phyloP scores from a whole-genome alignment of 2,329 filamentous ascomycete genomes.

The Waltergamsia citrina region DNA sequence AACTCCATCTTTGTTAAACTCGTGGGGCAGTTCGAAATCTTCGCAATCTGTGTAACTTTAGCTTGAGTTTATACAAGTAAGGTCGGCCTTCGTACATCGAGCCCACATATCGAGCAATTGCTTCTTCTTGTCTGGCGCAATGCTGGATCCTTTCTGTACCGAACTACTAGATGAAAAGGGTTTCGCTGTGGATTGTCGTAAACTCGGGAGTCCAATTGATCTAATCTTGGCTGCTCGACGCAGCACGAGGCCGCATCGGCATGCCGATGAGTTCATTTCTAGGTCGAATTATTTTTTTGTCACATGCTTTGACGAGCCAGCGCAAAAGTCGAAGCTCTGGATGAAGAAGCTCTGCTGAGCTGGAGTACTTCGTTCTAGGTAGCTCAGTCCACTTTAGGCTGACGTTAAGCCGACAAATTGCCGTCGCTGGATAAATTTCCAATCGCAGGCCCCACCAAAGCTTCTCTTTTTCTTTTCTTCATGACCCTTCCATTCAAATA shows the following conservation, averaged over 20 bases:
- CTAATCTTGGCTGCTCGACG: slow-evolving; percentile 12
- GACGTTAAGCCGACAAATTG: slow-evolving; percentile 6
- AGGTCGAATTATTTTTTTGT: background rate
- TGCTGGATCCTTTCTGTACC: no score
- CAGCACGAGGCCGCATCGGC: slow-evolving; percentile 12
- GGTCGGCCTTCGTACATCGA: slow-evolving; percentile 1
- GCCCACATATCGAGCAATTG: slow-evolving; percentile 5
- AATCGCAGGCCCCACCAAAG: slow-evolving; percentile 13
- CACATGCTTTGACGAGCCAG: background rate
- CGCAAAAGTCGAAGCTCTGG: no score
- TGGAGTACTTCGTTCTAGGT: background rate
- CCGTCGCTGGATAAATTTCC: slow-evolving; percentile 25
- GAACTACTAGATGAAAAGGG: no score
- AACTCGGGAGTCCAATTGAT: slow-evolving; percentile 6
- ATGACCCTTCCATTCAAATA: slow-evolving; percentile 99
- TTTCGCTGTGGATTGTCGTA: background rate
- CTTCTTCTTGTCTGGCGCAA: slow-evolving; percentile 5
- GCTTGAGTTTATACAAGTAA: background rate
- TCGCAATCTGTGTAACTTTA: slow-evolving; percentile 13
- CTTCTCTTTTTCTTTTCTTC: slow-evolving; percentile 44
- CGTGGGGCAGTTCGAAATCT: slow-evolving; percentile 11
- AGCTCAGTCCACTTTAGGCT: background rate
- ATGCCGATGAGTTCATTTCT: slow-evolving; percentile 14
- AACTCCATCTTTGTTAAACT: slow-evolving; percentile 8
- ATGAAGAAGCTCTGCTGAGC: background rate